Base-by-base conservation (phyloP, 2,329 filamentous ascomycete species). In the Cryphonectria carpinicola region DNA sequence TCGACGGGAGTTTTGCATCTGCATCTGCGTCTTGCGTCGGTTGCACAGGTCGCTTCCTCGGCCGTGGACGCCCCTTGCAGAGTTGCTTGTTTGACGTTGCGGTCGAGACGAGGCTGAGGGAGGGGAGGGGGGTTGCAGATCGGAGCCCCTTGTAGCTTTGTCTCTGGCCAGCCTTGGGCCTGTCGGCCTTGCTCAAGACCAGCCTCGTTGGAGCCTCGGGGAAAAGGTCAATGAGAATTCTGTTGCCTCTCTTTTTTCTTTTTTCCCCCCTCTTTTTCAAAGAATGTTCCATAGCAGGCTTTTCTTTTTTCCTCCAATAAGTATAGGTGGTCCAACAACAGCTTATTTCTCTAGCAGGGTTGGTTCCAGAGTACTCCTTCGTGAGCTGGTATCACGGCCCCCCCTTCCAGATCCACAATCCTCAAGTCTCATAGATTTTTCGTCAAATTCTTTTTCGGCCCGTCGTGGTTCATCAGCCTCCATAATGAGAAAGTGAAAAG, bases 51-150 rank as follows among this genome's bases (percentile, higher is more conserved):
- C 60, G 19, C 19, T n/a, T 54, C 46, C 22, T 54, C 28, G 64
- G 22, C 28, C 17, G 39, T 37, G 19, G 46, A n/a, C 37, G 19
- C 46, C 43, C 63, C 14, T 46, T 66, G 64, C 35, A 41, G n/a
- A 41, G 37, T 11, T 66, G 35, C 56, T 39, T 66, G 65, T 58
- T 58, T 58, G 65, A 58, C 65, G 65, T 67, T n/a, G 54, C 7
- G n/a, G 54, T 67, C 25, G 28, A 46, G 65, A 60, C 54, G 22
- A 66, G 65, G 65, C 65, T 66, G 65, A 28, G 25, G 22, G 35
- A 28, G 22, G 52, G 22, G 3, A 1, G 32, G 8, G 22, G 39
- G 11, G n/a, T 14, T 61, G 58, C 22, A 10, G 41, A 37, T 37
- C 49, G 43, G 32, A 25, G 7, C 46, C 46, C 46, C 46, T 49